phyloP scores from a whole-genome alignment of 495 filamentous ascomycete genomes.

The Venustampulla echinocandica region DNA sequence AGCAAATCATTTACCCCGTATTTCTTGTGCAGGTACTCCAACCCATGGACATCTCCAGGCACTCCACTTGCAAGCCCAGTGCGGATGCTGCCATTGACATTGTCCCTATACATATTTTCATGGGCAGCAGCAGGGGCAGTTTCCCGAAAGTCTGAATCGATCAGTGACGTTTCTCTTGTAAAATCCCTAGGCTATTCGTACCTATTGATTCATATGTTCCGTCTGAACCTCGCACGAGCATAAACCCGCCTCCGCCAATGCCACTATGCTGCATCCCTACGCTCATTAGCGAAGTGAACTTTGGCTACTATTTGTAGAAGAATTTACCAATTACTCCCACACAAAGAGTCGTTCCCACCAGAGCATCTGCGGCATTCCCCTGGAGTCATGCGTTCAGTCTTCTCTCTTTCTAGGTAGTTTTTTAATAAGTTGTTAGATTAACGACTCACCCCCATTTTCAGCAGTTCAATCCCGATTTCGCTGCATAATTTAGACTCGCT shows the following conservation, averaged over 20 bases:
- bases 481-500: conserved; percentile 71
- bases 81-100: conserved; percentile 32
- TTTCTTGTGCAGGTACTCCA: conserved; percentile 65
- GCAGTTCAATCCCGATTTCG: conserved; percentile 61
- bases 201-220: conserved; percentile 61
- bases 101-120: conserved; percentile 69
- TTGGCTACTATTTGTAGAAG: neutral
- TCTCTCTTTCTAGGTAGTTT: no score
- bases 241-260: conserved; percentile 85
- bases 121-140: conserved; percentile 69
- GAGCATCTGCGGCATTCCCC: conserved; percentile 69
- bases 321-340: conserved; percentile 60
- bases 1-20: conserved; percentile 41
- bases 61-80: conserved; percentile 71
- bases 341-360: conserved; percentile 64
- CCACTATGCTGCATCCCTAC: conserved; percentile 83
- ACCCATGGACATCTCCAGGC: conserved; percentile 72
- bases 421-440: neutral
- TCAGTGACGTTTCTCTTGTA: no score
- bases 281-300: conserved; percentile 2
- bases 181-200: no score
- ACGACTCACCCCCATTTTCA: conserved; percentile 31
- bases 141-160: conserved; percentile 73
- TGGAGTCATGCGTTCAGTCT: conserved; percentile 9
- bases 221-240: conserved; percentile 56